A percentile compares a stretch with the other conserved stretches of the same genome.
phyloP scores from a whole-genome alignment of 495 filamentous ascomycete species.

The Haplographium delicatum region DNA sequence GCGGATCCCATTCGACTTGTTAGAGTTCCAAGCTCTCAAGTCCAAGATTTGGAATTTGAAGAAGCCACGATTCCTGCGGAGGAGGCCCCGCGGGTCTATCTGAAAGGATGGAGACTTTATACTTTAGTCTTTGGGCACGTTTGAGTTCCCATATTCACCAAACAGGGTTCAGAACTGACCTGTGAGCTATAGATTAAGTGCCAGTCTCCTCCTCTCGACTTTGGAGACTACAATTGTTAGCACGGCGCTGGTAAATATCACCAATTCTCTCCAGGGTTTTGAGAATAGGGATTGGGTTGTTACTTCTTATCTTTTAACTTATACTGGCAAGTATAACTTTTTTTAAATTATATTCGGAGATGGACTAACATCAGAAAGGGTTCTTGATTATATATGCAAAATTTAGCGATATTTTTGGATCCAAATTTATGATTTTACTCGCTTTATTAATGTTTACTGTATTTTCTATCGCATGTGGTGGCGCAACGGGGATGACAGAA shows the following conservation, averaged over 20 bases:
- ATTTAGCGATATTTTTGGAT: slow-evolving; percentile 48
- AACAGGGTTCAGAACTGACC: too few relatives aligned
- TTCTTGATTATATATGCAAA: slow-evolving; percentile 39
- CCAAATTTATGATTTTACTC: slow-evolving; percentile 37
- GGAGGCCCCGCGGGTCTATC: slow-evolving; percentile 24
- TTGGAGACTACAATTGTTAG: slow-evolving; percentile 22
- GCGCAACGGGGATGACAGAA: slow-evolving; percentile 35
- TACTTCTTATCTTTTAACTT: slow-evolving; percentile 50
- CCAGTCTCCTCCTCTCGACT: slow-evolving; percentile 26
- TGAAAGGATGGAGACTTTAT: slow-evolving; percentile 43
- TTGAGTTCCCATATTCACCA: too few relatives aligned
- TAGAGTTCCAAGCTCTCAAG: too few relatives aligned
- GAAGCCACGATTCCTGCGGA: too few relatives aligned
- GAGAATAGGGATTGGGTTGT: slow-evolving; percentile 48
- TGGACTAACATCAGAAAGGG: slow-evolving; percentile 6
- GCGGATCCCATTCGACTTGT: too few relatives aligned
- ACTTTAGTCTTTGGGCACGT: slow-evolving; percentile 23
- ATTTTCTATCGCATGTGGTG: slow-evolving; percentile 49
- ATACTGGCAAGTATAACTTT: slow-evolving; percentile 40
- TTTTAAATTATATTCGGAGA: neutral
- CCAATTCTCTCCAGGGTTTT: slow-evolving; percentile 45
- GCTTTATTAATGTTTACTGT: slow-evolving; percentile 45
- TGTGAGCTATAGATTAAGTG: slow-evolving; percentile 32
- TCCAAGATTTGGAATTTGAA: too few relatives aligned
- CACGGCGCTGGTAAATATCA: slow-evolving; percentile 24